Evolutionary conservation across 2,329 filamentous ascomycete genomes (phyloP), one percentile per base, ranked within the genome.

Genomic region (Pseudocercospora crystallina): DNA sequence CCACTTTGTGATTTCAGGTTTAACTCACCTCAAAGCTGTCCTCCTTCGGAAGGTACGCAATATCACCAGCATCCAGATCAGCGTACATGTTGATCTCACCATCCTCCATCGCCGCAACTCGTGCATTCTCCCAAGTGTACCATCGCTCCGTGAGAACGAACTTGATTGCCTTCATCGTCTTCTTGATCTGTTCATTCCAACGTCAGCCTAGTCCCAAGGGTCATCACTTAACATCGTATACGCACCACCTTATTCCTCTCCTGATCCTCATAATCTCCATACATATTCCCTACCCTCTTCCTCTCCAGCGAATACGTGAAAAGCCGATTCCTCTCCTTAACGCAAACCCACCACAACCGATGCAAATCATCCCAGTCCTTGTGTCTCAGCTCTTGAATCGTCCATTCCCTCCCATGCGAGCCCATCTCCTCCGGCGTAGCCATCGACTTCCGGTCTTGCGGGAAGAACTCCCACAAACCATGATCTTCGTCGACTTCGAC

Each of bases 361-460:
- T 97, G 91, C 63, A 99, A 74, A 70, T 97, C 91, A 55, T 96
- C 89, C 89, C 90, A 99, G 57, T 86, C 90, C 75, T 96, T 96
- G 57, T 81, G 79, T 57, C 91, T 82, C 65, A 99, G 77, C 75
- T 99, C 94, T 72, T 89, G 82, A 7, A 88, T 84, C 9, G 80
- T 84, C 94, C 94, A 99, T 26, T 83, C 77, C 47, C 94, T 82
- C 12, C 94, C 94, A 70, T 94, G 86, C 57, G 81, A 76, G 43
- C 77, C 69, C 49, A 87, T 83, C 60, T 92, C 84, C 32, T 83
- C 79, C 5, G 91, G 90, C 7, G 84, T 84, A 61, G 80, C 79
- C 63, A 96, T 70, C n/a, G 85, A 73, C 64, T 83, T 81, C 58
- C 82, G 81, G 58, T 85, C 80, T 56, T 79, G 82, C 63, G 85